phyloP scores from a whole-genome alignment of 352 stramenopile genomes.

The Pythium biforme region DNA sequence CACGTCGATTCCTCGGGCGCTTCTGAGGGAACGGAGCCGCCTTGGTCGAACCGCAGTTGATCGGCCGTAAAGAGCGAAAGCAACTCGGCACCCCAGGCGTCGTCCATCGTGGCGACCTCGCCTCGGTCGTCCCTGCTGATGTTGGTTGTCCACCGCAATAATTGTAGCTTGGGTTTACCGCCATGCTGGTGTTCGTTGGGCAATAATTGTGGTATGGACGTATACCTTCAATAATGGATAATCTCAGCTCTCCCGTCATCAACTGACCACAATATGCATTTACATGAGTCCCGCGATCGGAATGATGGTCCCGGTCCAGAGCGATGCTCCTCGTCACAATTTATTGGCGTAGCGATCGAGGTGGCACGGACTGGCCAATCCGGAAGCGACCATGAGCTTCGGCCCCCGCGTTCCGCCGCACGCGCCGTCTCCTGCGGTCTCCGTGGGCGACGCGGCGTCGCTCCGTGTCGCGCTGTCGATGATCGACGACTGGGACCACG shows the following conservation, averaged over 20 bases:
- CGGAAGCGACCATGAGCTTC: neutral
- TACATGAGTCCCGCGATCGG: neutral
- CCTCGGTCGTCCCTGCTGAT: neutral
- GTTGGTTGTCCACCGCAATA: no score
- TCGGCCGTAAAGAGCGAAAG: neutral
- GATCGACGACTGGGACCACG: conserved; percentile 20
- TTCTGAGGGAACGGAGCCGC: no score
- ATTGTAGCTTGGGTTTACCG: no score
- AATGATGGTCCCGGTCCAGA: neutral
- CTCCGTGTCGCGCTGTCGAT: conserved; percentile 18
- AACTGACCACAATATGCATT: neutral
- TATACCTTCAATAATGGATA: neutral
- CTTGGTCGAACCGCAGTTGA: neutral
- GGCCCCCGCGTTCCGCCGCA: neutral
- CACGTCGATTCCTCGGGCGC: no score
- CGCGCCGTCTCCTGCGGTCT: neutral
- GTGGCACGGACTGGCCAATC: no score
- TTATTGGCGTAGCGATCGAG: neutral
- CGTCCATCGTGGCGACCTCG: no score
- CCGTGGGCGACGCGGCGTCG: conserved; percentile 7
- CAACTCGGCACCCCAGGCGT: neutral
- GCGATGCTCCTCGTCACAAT: neutral
- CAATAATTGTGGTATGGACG: neutral
- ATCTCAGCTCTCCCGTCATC: neutral
- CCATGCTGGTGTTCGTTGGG: no score